Base-by-base conservation (phyloP, 192 early-diverging fungal genomes). In the Podila horticola region DNA sequence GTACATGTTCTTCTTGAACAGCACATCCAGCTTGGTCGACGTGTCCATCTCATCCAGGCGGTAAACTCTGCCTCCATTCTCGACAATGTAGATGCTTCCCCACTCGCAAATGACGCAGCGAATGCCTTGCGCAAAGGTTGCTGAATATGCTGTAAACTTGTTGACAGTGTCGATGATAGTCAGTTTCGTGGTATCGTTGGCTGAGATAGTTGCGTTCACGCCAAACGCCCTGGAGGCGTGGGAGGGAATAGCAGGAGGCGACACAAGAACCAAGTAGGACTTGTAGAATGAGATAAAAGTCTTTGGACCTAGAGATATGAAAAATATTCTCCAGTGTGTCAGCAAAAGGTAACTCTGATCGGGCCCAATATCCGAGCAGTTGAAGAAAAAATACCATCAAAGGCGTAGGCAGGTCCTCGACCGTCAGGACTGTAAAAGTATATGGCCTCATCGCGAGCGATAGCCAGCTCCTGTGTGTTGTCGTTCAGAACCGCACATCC, bases 341-440 rank as follows among this genome's bases (percentile, higher is more conserved):
- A n/a, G 49, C 34, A 22, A 12, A 45, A 2, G 50, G 50, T 67
- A 30, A 63, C 31, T 15, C 26, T 51, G 13, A 15, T 34, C 22
- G 4, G 29, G 15, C 15, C 2, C 41, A 12, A 13, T 41, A 45
- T 45, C 41, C 13, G 13, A 2, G 15, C 2, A 45, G 41, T 41
- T 41, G 12, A 45, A 45, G 41, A 45, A 45, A 45, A 12, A 17
- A 13, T 79, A 82, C 84, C 91, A 57, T 97, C 96, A 72, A 96
- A 97, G 8, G 93, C 94, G 83, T 95, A 97, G 71, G 95, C 97
- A 6, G 94, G 92, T 5, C 96, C 96, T 33, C 95, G 89, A 12
- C 97, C 97, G n/a, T 96, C 94, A 1, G 90, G 79, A 57, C 90
- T 94, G 79, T 97, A 99, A 58, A 96, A 94, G 79, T 95, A 97